These are phyloP conservation scores for Azolla pinnata DNA, from an alignment of 75 land plant species.

Conservation along the genomic window DNA sequence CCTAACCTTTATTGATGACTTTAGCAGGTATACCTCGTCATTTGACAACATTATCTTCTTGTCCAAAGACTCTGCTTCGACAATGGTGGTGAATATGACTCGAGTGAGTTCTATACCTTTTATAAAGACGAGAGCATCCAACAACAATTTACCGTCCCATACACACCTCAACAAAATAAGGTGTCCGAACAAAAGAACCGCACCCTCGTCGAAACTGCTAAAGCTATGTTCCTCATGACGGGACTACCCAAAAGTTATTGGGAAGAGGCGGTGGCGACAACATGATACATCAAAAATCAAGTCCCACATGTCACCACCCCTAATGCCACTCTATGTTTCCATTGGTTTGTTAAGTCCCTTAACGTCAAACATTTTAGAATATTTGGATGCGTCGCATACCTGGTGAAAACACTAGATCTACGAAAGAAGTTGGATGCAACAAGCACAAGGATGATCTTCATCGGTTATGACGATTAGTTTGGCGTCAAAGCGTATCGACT, in stretches of 20 bases:
- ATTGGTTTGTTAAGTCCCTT: slow-evolving; percentile 5
- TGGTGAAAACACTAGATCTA: neutral
- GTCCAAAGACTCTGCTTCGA: slow-evolving; percentile 7
- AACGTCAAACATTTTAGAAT: neutral
- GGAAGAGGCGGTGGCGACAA: slow-evolving; percentile 12
- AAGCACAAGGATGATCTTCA: neutral
- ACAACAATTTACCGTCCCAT: slow-evolving; percentile 5
- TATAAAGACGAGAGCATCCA: slow-evolving; percentile 8
- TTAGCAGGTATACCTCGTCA: neutral
- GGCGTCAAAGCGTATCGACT: neutral
- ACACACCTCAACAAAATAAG: slow-evolving; percentile 21
- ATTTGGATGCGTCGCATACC: neutral
- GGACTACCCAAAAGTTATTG: slow-evolving; percentile 12
- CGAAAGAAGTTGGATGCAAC: slow-evolving; percentile 12
- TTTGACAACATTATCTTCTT: neutral
- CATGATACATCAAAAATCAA: slow-evolving; percentile 11
- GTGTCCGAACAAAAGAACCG: slow-evolving; percentile 17
- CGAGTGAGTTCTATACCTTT: slow-evolving; percentile 8
- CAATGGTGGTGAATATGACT: slow-evolving; percentile 13
- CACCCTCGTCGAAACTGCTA: slow-evolving; percentile 13
- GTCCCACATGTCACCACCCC: slow-evolving; percentile 4
- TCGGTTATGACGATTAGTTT: slow-evolving; percentile 9
- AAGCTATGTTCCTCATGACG: slow-evolving; percentile 13
- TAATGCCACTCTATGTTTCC: slow-evolving; percentile 6
- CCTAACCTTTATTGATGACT: neutral